These are phyloP conservation scores for Sphaerulina populicola DNA, from an alignment of 2,329 filamentous ascomycete genomes.

Conservation along the genomic window DNA sequence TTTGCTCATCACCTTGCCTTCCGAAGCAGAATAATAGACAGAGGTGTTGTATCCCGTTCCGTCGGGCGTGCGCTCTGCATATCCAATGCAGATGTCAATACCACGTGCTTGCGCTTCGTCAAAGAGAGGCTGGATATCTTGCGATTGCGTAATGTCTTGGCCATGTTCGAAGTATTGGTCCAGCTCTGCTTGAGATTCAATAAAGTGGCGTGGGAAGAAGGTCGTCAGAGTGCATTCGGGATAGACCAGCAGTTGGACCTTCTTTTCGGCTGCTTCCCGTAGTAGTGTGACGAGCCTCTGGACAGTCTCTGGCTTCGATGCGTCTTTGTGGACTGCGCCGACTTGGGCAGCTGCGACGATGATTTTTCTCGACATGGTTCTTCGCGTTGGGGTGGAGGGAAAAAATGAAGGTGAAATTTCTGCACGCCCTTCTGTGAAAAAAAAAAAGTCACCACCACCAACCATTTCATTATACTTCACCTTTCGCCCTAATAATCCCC, in stretches of 20 bases:
- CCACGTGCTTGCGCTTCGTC: slow-evolving; percentile 40
- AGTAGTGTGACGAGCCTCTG: slow-evolving; percentile 45
- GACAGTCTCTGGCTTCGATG: slow-evolving; percentile 40
- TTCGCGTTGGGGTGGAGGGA: no score
- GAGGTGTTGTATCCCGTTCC: slow-evolving; percentile 46
- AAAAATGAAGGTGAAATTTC: background rate
- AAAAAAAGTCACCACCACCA: background rate
- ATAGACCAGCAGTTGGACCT: slow-evolving; percentile 46
- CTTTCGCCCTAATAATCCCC: no score
- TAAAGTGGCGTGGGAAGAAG: slow-evolving; percentile 48
- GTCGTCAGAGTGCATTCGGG: slow-evolving; percentile 50
- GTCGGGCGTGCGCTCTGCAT: slow-evolving; percentile 42
- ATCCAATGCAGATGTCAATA: slow-evolving; percentile 48
- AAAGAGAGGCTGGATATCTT: slow-evolving; percentile 44
- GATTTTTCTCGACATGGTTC: slow-evolving; percentile 36
- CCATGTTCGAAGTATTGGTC: slow-evolving; percentile 46
- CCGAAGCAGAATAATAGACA: slow-evolving; percentile 45
- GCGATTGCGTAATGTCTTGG: slow-evolving; percentile 37
- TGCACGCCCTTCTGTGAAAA: background rate
- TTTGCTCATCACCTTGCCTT: slow-evolving; percentile 41
- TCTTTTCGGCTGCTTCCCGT: slow-evolving; percentile 38
- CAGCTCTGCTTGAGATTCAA: slow-evolving; percentile 34
- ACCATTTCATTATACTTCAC: background rate
- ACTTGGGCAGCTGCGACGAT: slow-evolving; percentile 50
- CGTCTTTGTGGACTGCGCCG: slow-evolving; percentile 41